phyloP scores from a whole-genome alignment of 2,329 filamentous ascomycete genomes.

The Alternaria tenuissima region DNA sequence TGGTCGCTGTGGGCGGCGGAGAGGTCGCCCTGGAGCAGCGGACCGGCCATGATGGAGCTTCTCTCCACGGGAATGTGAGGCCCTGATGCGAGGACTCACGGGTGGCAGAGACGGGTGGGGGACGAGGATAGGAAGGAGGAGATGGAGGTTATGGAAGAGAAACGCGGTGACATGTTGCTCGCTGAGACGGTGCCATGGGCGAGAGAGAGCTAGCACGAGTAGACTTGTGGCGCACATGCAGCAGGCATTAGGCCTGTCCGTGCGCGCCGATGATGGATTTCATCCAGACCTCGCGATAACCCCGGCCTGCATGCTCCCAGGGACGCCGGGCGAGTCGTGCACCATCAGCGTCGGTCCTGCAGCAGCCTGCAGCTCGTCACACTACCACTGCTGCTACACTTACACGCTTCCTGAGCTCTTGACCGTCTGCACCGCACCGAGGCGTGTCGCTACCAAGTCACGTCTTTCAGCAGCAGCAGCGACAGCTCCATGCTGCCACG shows the following conservation, averaged over 20 bases:
- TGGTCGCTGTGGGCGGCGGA: slow-evolving; percentile 13
- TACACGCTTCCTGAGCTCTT: background rate
- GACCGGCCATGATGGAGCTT: slow-evolving; percentile 31
- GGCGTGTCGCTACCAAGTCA: background rate
- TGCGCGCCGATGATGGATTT: slow-evolving; percentile 16
- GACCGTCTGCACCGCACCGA: background rate
- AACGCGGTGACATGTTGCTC: slow-evolving; percentile 22
- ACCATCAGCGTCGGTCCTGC: slow-evolving; percentile 8
- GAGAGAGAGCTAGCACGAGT: slow-evolving; percentile 13
- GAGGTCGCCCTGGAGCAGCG: slow-evolving; percentile 19
- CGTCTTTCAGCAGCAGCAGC: no score
- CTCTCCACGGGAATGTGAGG: slow-evolving; percentile 21
- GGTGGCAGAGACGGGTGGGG: slow-evolving; percentile 13
- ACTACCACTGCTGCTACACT: background rate
- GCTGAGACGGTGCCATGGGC: slow-evolving; percentile 12
- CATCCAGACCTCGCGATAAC: slow-evolving; percentile 7
- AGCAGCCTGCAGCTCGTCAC: slow-evolving; percentile 12
- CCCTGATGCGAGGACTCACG: slow-evolving; percentile 19
- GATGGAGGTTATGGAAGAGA: slow-evolving; percentile 15
- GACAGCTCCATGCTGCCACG: background rate
- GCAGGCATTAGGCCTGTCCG: slow-evolving; percentile 10
- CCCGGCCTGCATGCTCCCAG: slow-evolving; percentile 10
- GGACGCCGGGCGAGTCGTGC: slow-evolving; percentile 12
- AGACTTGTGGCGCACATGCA: slow-evolving; percentile 20
- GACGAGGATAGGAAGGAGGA: slow-evolving; percentile 8